Base-by-base conservation (phyloP, 1,139 yeast genomes). In the Geotrichum histeridarum region DNA sequence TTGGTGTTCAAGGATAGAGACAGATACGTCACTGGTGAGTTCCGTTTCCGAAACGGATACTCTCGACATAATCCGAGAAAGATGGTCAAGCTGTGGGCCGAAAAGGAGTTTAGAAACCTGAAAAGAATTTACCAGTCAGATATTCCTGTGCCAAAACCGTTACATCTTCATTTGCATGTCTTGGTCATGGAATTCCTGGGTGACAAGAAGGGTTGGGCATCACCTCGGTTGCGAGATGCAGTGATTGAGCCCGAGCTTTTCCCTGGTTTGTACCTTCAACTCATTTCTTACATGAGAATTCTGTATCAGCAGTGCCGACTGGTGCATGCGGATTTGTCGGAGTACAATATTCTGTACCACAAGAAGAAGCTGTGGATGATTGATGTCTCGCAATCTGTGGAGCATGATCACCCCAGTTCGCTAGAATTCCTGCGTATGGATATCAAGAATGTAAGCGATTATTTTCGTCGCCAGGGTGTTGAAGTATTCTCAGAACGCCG, bases 11-110 rank as follows among this genome's bases (percentile, higher is more conserved):
- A 91, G 68, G 99, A 94, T 68, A 77, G 99, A 59, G 98, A 94
- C 66, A 73, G 97, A 63, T 94, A 94, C 65, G 98, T 94, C 14
- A 94, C 88, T 66, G 99, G 99, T 42, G 99, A 94, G 70, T 93
- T 81, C 68, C 76, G 99, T 58, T 94, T 94, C 71, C 76, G 97
- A 66, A 86, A 88, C 66, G 80, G 84, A 12, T 88, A 89, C 62
- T 81, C 80, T 57, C 91, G 89, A 64, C 89, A 90, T 62, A 94
- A 94, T 65, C 98, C 99, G 7, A 78, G 99, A 64, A 91, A 91
- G 67, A 93, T 94, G 98, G 96, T 94, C 58, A 88, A 89, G 68
- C 78, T 91, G 36, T 94, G 99, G 99, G 99, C 99, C 0, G 99
- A 94, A 68, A 94, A 94, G 67, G 99, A 94, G 70, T 91, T 90